Evolutionary conservation across 148 eudicot genomes (phyloP).

Genomic region (Rhododendron griersonianum): DNA sequence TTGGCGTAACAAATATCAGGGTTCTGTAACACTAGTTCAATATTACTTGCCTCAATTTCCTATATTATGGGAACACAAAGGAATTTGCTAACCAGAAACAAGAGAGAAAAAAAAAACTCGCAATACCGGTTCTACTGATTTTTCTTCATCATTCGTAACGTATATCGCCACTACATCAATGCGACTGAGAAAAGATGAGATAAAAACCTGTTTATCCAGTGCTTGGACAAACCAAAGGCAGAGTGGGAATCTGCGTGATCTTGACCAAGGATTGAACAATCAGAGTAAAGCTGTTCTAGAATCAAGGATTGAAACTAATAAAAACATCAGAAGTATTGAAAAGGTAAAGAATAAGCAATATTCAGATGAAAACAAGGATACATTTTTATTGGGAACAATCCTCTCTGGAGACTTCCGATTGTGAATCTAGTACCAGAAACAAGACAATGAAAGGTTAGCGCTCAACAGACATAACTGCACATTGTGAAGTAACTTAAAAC

Average conservation of each 20-base stretch:
- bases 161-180: neutral
- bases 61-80: neutral
- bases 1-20: neutral
- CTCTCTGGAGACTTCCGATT: constrained; percentile 51
- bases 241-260: constrained; percentile 45
- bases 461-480: neutral
- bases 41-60: neutral
- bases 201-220: constrained; percentile 67
- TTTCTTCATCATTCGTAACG: neutral
- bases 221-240: constrained; percentile 49
- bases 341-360: constrained; percentile 1
- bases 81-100: neutral
- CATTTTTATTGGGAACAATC: constrained; percentile 39
- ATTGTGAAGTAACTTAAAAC: constrained; percentile 2
- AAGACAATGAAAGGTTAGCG: constrained; percentile 10
- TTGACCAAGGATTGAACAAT: constrained; percentile 48
- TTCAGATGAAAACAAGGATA: constrained; percentile 37
- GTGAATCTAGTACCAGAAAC: constrained; percentile 49
- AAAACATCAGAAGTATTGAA: neutral
- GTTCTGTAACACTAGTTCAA: neutral
- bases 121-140: neutral
- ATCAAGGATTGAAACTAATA: constrained; percentile 36
- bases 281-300: constrained; percentile 46
- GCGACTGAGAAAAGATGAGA: neutral
- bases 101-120: neutral